Conservation (phyloP, 2,329 filamentous ascomycete species). For the Fusarium longipes region DNA sequence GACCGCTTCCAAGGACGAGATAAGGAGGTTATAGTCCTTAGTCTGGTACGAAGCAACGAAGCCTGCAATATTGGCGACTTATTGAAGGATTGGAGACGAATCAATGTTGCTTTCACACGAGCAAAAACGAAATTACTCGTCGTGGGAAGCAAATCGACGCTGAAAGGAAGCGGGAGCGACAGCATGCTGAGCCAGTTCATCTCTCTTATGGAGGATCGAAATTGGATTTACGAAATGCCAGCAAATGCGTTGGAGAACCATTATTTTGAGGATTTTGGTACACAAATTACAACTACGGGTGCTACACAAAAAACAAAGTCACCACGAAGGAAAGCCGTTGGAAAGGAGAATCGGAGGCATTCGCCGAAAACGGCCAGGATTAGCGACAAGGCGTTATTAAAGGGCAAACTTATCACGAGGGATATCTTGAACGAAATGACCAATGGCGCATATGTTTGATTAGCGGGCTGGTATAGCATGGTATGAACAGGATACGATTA, state of each 20-base stretch:
- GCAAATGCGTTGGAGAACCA: conserved; percentile 73
- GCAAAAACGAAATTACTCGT: conserved; percentile 93
- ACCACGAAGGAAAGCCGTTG: conserved; percentile 46
- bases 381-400: conserved; percentile 71
- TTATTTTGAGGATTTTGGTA: conserved; percentile 69
- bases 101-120: conserved; percentile 95
- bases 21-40: conserved; percentile 91
- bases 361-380: conserved; percentile 68
- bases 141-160: conserved; percentile 81
- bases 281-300: conserved; percentile 58
- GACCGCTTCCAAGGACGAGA: conserved; percentile 97
- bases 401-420: conserved; percentile 74
- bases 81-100: conserved; percentile 88
- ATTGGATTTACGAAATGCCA: conserved; percentile 84
- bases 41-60: conserved; percentile 88
- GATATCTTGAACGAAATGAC: conserved; percentile 82
- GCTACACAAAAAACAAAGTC: conserved; percentile 46
- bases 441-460: conserved; percentile 54
- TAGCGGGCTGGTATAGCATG: conserved; percentile 25
- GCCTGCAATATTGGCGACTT: conserved; percentile 87
- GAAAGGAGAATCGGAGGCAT: conserved; percentile 60
- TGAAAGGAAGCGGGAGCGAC: conserved; percentile 77
- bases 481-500: conserved; percentile 23
- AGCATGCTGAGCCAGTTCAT: conserved; percentile 84
- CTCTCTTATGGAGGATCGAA: conserved; percentile 76